Evolutionary conservation across 2,329 filamentous ascomycete species (phyloP).

Genomic region (Alternaria conjuncta): DNA sequence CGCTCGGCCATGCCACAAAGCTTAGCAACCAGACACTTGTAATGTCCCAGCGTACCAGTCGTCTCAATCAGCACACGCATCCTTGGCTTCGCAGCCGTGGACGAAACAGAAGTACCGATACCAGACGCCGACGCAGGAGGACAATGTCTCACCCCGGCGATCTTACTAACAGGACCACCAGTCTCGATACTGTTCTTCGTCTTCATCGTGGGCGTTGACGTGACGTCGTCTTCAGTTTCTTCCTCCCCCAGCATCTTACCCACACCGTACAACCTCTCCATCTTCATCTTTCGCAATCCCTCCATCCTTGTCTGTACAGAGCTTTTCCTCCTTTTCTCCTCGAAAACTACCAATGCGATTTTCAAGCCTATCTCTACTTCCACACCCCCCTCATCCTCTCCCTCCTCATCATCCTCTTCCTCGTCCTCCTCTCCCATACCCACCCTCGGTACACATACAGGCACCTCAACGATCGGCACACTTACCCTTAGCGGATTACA

Average conservation of each 20-base stretch:
- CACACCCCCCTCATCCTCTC: rapidly evolving
- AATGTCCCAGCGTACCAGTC: neutral
- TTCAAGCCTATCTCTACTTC: neutral
- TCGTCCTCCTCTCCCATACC: neutral
- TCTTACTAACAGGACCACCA: neutral
- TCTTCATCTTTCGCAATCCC: neutral
- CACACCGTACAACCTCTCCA: neutral
- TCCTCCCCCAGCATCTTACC: neutral
- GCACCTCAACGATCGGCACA: neutral
- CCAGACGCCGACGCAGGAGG: neutral
- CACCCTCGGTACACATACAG: neutral
- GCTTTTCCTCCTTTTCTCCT: neutral
- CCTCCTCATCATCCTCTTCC: neutral
- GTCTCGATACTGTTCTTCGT: neutral
- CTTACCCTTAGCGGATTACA: neutral
- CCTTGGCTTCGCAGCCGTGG: neutral
- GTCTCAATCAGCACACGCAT: neutral
- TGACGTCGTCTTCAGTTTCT: neutral
- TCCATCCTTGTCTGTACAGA: neutral
- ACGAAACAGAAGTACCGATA: neutral
- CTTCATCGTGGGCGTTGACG: neutral
- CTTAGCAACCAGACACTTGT: neutral
- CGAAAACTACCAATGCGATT: neutral
- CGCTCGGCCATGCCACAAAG: neutral
- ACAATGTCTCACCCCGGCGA: neutral